These are phyloP conservation scores for Fomitopsis palustris DNA, from an alignment of 1,284 basidiomycete species.

Conservation along the genomic window DNA sequence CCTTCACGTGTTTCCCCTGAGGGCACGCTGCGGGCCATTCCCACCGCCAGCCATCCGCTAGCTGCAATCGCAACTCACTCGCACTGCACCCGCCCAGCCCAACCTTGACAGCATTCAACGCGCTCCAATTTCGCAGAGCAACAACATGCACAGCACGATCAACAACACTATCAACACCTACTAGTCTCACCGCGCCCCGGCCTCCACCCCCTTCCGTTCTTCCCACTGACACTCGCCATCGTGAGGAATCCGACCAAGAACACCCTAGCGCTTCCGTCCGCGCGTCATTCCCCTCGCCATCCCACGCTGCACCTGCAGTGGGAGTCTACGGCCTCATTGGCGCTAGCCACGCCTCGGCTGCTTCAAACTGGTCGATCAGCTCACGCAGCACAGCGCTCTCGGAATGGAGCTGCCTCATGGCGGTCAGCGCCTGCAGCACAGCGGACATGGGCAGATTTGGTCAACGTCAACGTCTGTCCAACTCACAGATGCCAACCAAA, in stretches of 20 bases:
- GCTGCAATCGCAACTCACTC: constrained; percentile 18
- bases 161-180: not conserved
- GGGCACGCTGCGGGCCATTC: constrained; percentile 6
- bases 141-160: not conserved
- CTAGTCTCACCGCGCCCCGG: not conserved
- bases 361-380: constrained; percentile 92
- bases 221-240: not conserved
- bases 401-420: constrained; percentile 84
- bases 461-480: constrained; percentile 9
- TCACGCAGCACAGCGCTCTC: constrained; percentile 79
- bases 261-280: constrained; percentile 4
- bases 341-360: constrained; percentile 88
- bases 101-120: not conserved
- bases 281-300: not conserved
- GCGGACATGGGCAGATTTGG: constrained; percentile 11
- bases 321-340: constrained; percentile 78
- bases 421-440: constrained; percentile 69
- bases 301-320: constrained; percentile 7
- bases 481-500: constrained; percentile 1
- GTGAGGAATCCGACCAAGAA: constrained; percentile 5
- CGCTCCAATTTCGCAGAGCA: not conserved
- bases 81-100: not conserved
- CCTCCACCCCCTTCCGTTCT: not conserved
- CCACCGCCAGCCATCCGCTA: constrained; percentile 18
- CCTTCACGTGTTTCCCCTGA: constrained; percentile 9